phyloP scores from a whole-genome alignment of 1,284 basidiomycete species.

The Irpex lacteus region DNA sequence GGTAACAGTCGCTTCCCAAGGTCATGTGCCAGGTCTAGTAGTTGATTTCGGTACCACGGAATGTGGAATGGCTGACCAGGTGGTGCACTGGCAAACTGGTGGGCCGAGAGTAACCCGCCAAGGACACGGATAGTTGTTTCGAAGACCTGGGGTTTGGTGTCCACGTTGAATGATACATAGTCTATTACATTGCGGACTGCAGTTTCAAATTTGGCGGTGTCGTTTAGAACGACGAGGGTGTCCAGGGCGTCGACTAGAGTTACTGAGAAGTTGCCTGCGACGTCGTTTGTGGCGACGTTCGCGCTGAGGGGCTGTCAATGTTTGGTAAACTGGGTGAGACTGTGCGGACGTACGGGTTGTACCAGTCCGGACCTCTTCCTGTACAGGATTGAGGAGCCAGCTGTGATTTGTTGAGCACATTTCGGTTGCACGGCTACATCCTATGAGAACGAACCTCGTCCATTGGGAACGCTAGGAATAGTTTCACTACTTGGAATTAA shows the following conservation, averaged over 20 bases:
- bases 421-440: neutral
- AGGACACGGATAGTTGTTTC: slow-evolving; percentile 89
- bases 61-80: slow-evolving; percentile 65
- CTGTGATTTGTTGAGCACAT: slow-evolving; percentile 35
- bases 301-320: slow-evolving; percentile 37
- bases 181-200: slow-evolving; percentile 75
- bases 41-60: slow-evolving; percentile 74
- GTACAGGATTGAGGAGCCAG: slow-evolving; percentile 85
- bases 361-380: slow-evolving; percentile 79
- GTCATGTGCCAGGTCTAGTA: slow-evolving; percentile 79
- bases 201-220: slow-evolving; percentile 68
- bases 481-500: neutral
- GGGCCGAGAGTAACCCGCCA: slow-evolving; percentile 85
- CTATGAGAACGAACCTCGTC: slow-evolving; percentile 58
- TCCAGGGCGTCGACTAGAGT: slow-evolving; percentile 83
- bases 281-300: slow-evolving; percentile 78
- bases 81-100: slow-evolving; percentile 68
- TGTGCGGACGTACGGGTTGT: slow-evolving; percentile 58
- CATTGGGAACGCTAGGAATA: slow-evolving; percentile 66
- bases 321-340: slow-evolving; percentile 14
- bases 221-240: slow-evolving; percentile 76
- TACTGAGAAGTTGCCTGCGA: slow-evolving; percentile 82
- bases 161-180: slow-evolving; percentile 82
- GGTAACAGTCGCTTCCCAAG: slow-evolving; percentile 82
- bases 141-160: slow-evolving; percentile 90